A percentile compares a stretch with the other conserved stretches of the same genome.
Evolutionary conservation across 306 rosid species (phyloP).

Genomic region (Citrullus mucosospermus): DNA sequence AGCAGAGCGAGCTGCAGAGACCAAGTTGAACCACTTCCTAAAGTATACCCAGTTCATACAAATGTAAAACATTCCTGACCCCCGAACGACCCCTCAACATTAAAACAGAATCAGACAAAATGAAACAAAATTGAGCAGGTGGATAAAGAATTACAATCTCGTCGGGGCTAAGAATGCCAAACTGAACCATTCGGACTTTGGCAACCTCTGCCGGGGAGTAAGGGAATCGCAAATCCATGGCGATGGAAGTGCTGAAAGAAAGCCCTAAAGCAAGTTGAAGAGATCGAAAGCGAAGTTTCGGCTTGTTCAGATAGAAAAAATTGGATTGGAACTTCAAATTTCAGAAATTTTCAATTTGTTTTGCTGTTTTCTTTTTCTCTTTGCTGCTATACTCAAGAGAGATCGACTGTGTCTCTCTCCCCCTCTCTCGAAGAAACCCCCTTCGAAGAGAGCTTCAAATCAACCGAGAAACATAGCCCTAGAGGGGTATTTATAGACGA

Average conservation of each 20-base stretch:
- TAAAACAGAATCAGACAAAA: background rate
- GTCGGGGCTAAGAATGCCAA: conserved; percentile 86
- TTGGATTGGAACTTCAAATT: background rate
- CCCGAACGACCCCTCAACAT: background rate
- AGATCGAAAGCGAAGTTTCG: conserved; percentile 8
- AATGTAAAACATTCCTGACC: background rate
- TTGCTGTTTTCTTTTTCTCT: background rate
- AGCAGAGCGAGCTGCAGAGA: background rate
- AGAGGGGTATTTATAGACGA: conserved; percentile 45
- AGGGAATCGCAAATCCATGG: conserved; percentile 95
- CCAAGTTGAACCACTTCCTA: background rate
- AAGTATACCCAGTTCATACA: background rate
- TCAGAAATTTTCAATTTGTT: background rate
- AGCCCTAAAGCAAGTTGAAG: conserved; percentile 17
- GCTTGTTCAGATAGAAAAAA: background rate
- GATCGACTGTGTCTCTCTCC: conserved; percentile 13
- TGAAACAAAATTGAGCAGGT: background rate
- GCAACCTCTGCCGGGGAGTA: conserved; percentile 96
- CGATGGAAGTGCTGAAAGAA: conserved; percentile 13
- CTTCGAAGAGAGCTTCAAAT: conserved; percentile 10
- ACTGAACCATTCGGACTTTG: conserved; percentile 85
- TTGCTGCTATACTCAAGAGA: background rate
- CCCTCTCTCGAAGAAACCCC: conserved; percentile 7
- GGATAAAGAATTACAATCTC: conserved; percentile 58
- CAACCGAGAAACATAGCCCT: rapidly evolving